A percentile compares a stretch with the other conserved stretches of the same genome.
Evolutionary conservation across 148 eudicot genomes (phyloP).

Genomic region (Persicaria maculosa): DNA sequence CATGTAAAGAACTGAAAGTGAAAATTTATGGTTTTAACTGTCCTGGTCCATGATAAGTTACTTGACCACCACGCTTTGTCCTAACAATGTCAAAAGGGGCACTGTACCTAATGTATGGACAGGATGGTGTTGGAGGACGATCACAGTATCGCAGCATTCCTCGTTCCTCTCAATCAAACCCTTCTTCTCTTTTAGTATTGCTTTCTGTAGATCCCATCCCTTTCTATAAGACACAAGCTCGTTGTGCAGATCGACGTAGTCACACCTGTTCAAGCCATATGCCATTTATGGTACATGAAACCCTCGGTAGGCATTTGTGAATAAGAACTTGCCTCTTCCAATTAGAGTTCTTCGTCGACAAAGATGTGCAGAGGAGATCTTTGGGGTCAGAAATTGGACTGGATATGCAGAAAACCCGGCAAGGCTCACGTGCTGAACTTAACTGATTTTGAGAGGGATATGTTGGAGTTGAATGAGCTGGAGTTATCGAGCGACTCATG

Average conservation of each 20-base stretch:
- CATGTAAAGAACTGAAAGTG: neutral
- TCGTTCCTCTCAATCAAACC: slow-evolving; percentile 38
- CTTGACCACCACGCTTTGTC: slow-evolving; percentile 93
- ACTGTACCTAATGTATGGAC: slow-evolving; percentile 81
- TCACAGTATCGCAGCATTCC: slow-evolving; percentile 55
- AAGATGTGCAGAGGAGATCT: neutral
- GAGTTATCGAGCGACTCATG: too few relatives aligned
- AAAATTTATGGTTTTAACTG: slow-evolving; percentile 39
- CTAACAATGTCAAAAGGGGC: slow-evolving; percentile 61
- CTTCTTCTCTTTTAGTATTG: slow-evolving; percentile 57
- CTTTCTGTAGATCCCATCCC: slow-evolving; percentile 88
- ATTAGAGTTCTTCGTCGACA: neutral
- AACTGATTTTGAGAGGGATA: too few relatives aligned
- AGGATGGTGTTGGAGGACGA: slow-evolving; percentile 76
- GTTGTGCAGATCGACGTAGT: slow-evolving; percentile 53
- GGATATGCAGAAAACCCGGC: neutral
- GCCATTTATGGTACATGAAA: too few relatives aligned
- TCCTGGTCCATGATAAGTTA: slow-evolving; percentile 97
- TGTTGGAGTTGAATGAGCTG: too few relatives aligned
- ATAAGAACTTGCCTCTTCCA: neutral
- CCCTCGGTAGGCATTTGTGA: neutral
- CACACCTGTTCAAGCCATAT: slow-evolving; percentile 38
- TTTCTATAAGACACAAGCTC: slow-evolving; percentile 61
- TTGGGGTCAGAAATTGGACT: neutral
- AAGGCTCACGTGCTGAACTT: too few relatives aligned